phyloP scores from a whole-genome alignment of 495 filamentous ascomycete genomes.

The Penicillium robsamsonii region DNA sequence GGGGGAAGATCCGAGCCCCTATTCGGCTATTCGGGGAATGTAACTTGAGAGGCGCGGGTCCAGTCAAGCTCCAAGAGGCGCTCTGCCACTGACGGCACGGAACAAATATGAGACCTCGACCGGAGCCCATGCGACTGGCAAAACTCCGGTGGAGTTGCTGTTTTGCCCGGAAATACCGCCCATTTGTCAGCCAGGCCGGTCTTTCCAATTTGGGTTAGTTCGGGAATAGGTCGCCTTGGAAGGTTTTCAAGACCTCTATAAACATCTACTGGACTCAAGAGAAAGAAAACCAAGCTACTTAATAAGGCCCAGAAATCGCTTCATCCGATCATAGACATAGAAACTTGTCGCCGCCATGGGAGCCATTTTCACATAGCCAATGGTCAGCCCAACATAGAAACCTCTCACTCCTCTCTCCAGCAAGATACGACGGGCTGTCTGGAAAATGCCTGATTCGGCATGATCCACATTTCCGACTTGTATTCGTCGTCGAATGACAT shows the following conservation, averaged over 20 bases:
- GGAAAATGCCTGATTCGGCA: constrained; percentile 69
- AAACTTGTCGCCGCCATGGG: constrained; percentile 80
- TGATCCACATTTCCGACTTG: constrained; percentile 88
- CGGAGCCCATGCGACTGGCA: constrained; percentile 8
- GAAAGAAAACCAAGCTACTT: not conserved
- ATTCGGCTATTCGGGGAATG: constrained; percentile 2
- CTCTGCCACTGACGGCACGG: constrained; percentile 8
- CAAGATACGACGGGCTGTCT: constrained; percentile 69
- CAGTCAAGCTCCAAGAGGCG: constrained; percentile 12
- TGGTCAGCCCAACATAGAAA: constrained; percentile 85
- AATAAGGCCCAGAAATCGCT: not conserved
- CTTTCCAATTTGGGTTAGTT: not conserved
- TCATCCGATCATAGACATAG: constrained; percentile 67
- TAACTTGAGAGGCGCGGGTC: not conserved
- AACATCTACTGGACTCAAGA: not conserved
- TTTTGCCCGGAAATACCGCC: not conserved
- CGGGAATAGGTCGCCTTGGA: no score
- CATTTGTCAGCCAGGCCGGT: not conserved
- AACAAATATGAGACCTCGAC: constrained; percentile 10
- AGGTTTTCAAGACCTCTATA: not conserved
- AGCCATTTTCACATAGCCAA: constrained; percentile 88
- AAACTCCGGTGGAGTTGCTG: constrained; percentile 24
- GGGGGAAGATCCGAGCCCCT: constrained; percentile 25
- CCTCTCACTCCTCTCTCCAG: constrained; percentile 69
- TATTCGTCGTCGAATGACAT: constrained; percentile 85